Conservation (phyloP, 2,329 filamentous ascomycete genomes). For the Verticillium zaregamsianum region DNA sequence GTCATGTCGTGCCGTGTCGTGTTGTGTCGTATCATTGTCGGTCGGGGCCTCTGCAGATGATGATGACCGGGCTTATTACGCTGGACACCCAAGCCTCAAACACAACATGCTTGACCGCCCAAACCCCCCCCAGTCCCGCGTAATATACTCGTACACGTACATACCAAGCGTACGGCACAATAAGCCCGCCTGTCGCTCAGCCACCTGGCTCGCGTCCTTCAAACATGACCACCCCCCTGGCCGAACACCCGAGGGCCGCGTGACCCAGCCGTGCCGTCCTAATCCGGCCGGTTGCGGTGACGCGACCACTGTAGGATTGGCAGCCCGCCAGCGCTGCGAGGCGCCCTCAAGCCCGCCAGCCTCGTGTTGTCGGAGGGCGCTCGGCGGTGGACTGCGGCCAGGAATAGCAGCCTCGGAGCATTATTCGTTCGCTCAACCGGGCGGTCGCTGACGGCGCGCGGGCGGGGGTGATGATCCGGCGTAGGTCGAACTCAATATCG, state of each 20-base stretch:
- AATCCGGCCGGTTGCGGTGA: background rate
- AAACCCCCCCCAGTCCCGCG: background rate
- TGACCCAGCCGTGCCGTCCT: background rate
- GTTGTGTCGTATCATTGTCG: background rate
- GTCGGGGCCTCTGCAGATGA: background rate
- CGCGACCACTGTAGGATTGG: background rate
- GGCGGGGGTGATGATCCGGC: background rate
- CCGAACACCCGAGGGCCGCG: background rate
- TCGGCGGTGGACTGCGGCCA: background rate
- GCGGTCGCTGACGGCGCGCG: background rate
- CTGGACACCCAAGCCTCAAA: background rate
- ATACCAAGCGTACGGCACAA: background rate
- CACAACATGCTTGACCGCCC: background rate
- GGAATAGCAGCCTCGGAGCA: background rate
- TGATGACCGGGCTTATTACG: background rate
- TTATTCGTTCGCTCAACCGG: background rate
- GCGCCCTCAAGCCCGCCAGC: background rate
- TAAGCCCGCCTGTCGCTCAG: background rate
- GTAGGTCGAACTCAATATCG: background rate
- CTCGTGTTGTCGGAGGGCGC: background rate
- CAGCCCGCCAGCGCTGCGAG: background rate
- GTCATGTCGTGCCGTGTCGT: background rate
- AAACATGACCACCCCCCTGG: background rate
- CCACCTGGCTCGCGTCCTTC: background rate
- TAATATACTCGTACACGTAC: background rate